These are phyloP conservation scores for Epichloe aotearoae DNA, from an alignment of 2,329 filamentous ascomycete genomes.

Conservation along the genomic window DNA sequence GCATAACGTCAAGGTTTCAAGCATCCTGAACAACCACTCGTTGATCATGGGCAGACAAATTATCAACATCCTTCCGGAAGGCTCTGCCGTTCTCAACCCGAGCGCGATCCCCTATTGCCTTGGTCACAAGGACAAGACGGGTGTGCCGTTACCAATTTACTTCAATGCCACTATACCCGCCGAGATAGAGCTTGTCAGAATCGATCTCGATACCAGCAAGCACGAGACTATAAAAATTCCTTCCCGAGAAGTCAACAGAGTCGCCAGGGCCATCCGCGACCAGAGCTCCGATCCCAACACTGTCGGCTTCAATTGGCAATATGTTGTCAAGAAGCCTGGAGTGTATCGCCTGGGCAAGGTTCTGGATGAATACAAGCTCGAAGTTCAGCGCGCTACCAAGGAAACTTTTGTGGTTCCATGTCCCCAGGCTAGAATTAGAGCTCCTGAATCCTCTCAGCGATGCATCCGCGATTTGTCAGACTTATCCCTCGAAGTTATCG, in stretches of 20 bases:
- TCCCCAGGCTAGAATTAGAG: constrained; percentile 62
- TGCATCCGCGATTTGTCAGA: constrained; percentile 85
- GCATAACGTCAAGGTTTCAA: constrained; percentile 74
- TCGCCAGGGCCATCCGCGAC: constrained; percentile 55
- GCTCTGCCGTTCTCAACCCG: constrained; percentile 82
- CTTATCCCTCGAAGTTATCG: constrained; percentile 68
- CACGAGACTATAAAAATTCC: constrained; percentile 71
- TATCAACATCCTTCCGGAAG: constrained; percentile 93
- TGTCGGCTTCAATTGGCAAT: constrained; percentile 54
- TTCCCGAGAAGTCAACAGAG: constrained; percentile 57
- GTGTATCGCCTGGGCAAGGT: constrained; percentile 78
- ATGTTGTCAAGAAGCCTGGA: constrained; percentile 71
- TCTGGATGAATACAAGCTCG: constrained; percentile 84
- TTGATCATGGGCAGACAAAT: constrained; percentile 94
- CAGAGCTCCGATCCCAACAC: constrained; percentile 49
- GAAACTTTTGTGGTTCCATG: constrained; percentile 80
- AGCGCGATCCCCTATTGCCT: constrained; percentile 72
- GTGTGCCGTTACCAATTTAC: constrained; percentile 63
- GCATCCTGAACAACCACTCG: constrained; percentile 81
- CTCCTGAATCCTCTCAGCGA: constrained; percentile 48
- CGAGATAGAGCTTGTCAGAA: constrained; percentile 74
- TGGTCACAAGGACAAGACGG: constrained; percentile 44
- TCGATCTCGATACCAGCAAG: constrained; percentile 67
- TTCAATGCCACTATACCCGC: constrained; percentile 90
- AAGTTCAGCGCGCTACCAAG: constrained; percentile 63